Conservation (phyloP, 2,329 filamentous ascomycete genomes). For the Stemphylium beticola region DNA sequence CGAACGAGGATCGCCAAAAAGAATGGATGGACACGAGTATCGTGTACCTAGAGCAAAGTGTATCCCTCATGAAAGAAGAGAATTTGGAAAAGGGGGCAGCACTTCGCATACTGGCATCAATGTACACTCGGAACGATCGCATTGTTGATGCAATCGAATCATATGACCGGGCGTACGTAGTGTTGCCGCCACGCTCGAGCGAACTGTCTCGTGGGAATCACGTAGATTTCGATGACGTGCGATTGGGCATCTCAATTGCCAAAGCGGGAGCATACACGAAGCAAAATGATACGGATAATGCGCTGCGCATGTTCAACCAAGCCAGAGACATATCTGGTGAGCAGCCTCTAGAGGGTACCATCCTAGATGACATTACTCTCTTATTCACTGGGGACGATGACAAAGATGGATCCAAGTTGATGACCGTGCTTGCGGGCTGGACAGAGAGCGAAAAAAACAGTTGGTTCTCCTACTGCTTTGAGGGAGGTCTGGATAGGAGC, state of each 20-base stretch:
- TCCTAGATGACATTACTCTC: background rate
- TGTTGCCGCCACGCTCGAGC: background rate
- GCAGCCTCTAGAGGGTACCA: background rate
- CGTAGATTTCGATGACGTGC: background rate
- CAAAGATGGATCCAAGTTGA: background rate
- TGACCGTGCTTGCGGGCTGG: background rate
- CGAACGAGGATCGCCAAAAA: background rate
- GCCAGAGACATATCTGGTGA: background rate
- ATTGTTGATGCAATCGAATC: background rate
- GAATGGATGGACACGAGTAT: no score
- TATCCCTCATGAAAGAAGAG: background rate
- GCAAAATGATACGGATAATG: background rate
- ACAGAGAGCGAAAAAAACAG: background rate
- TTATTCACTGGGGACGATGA: background rate
- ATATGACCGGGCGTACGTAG: background rate
- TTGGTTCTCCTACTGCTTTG: background rate
- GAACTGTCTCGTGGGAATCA: background rate
- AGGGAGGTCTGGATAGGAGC: background rate
- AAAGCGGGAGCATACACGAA: background rate
- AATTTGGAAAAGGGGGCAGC: background rate
- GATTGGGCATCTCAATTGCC: background rate
- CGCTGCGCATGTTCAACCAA: background rate
- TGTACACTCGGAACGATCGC: background rate
- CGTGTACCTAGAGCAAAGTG: background rate
- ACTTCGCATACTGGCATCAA: background rate